A percentile compares a stretch with the other conserved stretches of the same genome.
These are phyloP conservation scores for Nicotiana undulata DNA, from an alignment of 257 asterid species.

Conservation along the genomic window DNA sequence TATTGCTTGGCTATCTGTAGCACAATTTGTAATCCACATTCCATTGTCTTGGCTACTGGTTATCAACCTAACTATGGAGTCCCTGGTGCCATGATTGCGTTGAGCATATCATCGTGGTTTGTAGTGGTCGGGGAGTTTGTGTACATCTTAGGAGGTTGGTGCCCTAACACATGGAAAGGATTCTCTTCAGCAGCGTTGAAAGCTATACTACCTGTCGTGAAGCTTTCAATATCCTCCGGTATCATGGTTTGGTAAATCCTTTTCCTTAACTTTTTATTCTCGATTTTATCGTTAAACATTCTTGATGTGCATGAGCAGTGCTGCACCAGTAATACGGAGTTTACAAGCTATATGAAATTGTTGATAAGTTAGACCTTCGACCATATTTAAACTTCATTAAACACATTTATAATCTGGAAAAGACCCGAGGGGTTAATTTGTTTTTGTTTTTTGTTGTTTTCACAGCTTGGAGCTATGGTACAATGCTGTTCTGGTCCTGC, in stretches of 20 bases:
- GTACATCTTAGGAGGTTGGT: slow-evolving; percentile 86
- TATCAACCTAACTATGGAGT: slow-evolving; percentile 43
- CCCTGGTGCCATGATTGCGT: slow-evolving; percentile 72
- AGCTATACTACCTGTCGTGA: slow-evolving; percentile 75
- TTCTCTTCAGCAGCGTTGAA: slow-evolving; percentile 53
- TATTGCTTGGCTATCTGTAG: slow-evolving; percentile 53
- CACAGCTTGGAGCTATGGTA: slow-evolving; percentile 85
- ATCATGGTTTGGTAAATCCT: slow-evolving; percentile 70
- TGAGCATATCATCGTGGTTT: slow-evolving; percentile 56
- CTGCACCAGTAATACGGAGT: neutral
- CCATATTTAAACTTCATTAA: neutral
- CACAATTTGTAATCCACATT: slow-evolving; percentile 49
- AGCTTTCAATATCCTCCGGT: slow-evolving; percentile 78
- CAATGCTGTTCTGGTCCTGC: slow-evolving; percentile 67
- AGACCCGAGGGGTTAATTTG: neutral
- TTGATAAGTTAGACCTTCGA: no score
- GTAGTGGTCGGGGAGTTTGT: slow-evolving; percentile 56
- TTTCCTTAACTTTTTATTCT: neutral
- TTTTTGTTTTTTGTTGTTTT: slow-evolving; percentile 3
- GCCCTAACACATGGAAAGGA: slow-evolving; percentile 74
- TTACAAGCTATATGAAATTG: neutral
- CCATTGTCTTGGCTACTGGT: slow-evolving; percentile 75
- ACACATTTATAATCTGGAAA: neutral
- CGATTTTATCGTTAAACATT: neutral
- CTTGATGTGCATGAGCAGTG: neutral